These are phyloP conservation scores for Coemansia erecta DNA, from an alignment of 192 early-diverging fungal species.

Conservation along the genomic window DNA sequence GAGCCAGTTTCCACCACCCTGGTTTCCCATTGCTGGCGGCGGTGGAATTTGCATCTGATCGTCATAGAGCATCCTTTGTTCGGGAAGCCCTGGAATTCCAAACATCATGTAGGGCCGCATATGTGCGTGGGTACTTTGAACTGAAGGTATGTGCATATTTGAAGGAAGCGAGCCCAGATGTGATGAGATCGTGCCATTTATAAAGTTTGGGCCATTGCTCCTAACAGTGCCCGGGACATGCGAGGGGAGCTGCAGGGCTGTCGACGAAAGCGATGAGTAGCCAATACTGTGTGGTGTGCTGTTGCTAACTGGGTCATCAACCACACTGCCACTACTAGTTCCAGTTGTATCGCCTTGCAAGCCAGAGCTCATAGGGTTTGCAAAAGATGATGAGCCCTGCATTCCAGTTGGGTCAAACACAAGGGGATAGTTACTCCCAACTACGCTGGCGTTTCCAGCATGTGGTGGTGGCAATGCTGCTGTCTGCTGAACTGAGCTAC, in stretches of 20 bases:
- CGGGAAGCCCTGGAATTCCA: slow-evolving; percentile 33
- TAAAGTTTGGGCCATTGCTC: slow-evolving; percentile 16
- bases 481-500: background rate
- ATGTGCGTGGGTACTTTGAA: slow-evolving; percentile 3
- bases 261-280: background rate
- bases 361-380: background rate
- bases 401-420: background rate
- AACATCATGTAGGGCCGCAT: slow-evolving; percentile 48
- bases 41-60: slow-evolving; percentile 40
- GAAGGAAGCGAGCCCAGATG: slow-evolving; percentile 9
- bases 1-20: slow-evolving; percentile 32
- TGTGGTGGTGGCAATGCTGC: background rate
- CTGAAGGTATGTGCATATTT: slow-evolving; percentile 7
- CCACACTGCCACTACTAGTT: background rate
- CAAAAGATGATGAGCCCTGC: background rate
- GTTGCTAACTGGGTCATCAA: background rate
- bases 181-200: slow-evolving; percentile 13
- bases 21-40: slow-evolving; percentile 11
- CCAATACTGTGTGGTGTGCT: background rate
- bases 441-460: background rate
- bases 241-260: background rate
- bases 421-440: slow-evolving; percentile 5
- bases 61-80: slow-evolving; percentile 40
- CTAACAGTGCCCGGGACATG: slow-evolving; percentile 2
- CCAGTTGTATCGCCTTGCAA: slow-evolving; percentile 1